Conservation (phyloP, 192 early-diverging fungal genomes). For the Entomortierella chlamydospora region DNA sequence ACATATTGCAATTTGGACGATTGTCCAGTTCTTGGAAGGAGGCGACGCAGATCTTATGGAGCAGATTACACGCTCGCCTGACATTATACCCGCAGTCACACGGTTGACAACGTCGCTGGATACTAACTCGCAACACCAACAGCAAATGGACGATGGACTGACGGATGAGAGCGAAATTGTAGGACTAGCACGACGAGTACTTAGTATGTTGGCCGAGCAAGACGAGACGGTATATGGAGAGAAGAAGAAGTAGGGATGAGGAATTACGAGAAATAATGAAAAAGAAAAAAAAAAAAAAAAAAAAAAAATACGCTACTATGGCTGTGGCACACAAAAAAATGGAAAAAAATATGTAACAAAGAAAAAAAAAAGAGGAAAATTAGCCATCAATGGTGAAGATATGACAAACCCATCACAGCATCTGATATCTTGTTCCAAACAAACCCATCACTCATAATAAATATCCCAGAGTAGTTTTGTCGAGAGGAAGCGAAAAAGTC, state of each 20-base stretch:
- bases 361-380: background rate
- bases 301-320: background rate
- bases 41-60: conserved; percentile 27
- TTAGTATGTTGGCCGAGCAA: conserved; percentile 30
- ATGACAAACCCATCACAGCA: no score
- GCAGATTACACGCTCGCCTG: conserved; percentile 35
- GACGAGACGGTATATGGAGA: background rate
- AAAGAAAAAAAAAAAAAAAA: conserved; percentile 4
- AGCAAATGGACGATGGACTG: conserved; percentile 22
- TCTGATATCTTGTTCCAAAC: no score
- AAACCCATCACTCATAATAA: background rate
- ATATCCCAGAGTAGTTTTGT: background rate
- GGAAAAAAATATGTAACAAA: background rate
- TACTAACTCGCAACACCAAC: conserved; percentile 20
- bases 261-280: background rate
- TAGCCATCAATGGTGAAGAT: no score
- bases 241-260: background rate
- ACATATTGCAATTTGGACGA: conserved; percentile 89
- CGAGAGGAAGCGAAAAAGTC: no score
- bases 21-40: conserved; percentile 82
- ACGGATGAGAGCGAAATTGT: conserved; percentile 51
- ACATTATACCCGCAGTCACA: conserved; percentile 51
- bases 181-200: conserved; percentile 45
- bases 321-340: background rate
- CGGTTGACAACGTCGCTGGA: conserved; percentile 35